Evolutionary conservation across 225 moss, liverwort and hornwort species (phyloP).

Genomic region (Asterella californica): DNA sequence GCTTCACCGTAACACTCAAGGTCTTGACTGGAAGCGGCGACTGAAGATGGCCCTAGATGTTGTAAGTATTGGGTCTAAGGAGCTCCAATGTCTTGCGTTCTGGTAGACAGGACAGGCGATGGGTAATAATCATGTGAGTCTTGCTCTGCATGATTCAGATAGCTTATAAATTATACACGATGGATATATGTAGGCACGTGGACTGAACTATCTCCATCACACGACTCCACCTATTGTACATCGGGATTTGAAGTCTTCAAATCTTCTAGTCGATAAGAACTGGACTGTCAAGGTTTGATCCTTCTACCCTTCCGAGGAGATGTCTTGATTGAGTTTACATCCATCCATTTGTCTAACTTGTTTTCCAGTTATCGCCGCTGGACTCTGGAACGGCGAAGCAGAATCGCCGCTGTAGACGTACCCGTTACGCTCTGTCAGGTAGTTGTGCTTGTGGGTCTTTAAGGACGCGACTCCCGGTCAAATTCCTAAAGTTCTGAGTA

Average conservation of each 20-base stretch:
- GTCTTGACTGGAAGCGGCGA: slow-evolving; percentile 91
- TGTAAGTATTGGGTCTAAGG: slow-evolving; percentile 32
- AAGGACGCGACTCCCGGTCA: background rate
- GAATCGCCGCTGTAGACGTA: background rate
- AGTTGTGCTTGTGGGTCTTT: background rate
- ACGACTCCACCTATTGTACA: slow-evolving; percentile 82
- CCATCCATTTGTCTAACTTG: background rate
- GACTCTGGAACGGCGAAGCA: background rate
- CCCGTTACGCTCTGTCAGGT: background rate
- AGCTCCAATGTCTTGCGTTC: background rate
- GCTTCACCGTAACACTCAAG: slow-evolving; percentile 86
- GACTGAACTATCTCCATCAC: slow-evolving; percentile 92
- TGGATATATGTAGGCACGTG: slow-evolving; percentile 56
- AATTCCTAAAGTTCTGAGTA: background rate
- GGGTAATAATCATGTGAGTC: background rate
- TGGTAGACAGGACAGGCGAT: background rate
- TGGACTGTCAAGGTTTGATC: slow-evolving; percentile 89
- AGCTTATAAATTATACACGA: background rate
- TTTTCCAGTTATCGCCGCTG: background rate
- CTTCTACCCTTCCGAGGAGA: background rate
- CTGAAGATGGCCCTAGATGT: slow-evolving; percentile 92
- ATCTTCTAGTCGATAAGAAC: slow-evolving; percentile 85
- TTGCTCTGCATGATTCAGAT: background rate
- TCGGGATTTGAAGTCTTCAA: slow-evolving; percentile 93
- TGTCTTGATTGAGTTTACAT: background rate